Evolutionary conservation across 2,329 filamentous ascomycete species (phyloP), one percentile per base, ranked within the genome.

Genomic region (Exserohilum turcica): DNA sequence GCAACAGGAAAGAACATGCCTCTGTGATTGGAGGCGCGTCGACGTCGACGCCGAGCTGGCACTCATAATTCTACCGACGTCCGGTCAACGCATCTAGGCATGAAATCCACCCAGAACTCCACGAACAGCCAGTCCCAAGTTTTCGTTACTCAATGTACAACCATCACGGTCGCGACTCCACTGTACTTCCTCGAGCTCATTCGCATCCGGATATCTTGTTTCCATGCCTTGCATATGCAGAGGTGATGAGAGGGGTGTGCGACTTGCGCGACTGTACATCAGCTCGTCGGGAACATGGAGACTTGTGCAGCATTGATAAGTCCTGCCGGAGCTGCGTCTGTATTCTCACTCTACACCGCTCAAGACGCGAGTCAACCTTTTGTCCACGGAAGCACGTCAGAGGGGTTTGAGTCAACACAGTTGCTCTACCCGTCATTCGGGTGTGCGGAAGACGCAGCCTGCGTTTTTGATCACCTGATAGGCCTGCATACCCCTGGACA

Each of bases 381-480:
- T 13, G 7, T 32, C 13, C 29, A 21, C 9, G 29, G 31, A 21
- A 24, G 15, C 5, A 32, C 19, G 5, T 10, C 43, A 29, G 43
- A 15, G 28, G 4, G n/a, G 32, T n/a, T 52, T 24, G 16, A 31
- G 24, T 40, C 43, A 49, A 42, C 13, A 24, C 38, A 9, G 38
- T 39, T 37, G 18, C 5, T 18, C 21, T 6, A n/a, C 13, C 35
- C 31, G 42, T 19, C 15, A 38, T 38, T 43, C 50, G 45, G 50
- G n/a, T 32, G 39, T 19, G 16, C 39, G 45, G 45, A 49, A 49
- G 15, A 42, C 29, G 39, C 33, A 29, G 18, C 38, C 16, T 36
- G 28, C 19, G 19, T 21, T 16, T 16, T 31, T 36, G 45, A 39
- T 43, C 32, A 53, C 32, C 38, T 43, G 50, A 35, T 29, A 37